Conservation (phyloP, 2,329 filamentous ascomycete genomes). For the Diaporthe citrichinensis region DNA sequence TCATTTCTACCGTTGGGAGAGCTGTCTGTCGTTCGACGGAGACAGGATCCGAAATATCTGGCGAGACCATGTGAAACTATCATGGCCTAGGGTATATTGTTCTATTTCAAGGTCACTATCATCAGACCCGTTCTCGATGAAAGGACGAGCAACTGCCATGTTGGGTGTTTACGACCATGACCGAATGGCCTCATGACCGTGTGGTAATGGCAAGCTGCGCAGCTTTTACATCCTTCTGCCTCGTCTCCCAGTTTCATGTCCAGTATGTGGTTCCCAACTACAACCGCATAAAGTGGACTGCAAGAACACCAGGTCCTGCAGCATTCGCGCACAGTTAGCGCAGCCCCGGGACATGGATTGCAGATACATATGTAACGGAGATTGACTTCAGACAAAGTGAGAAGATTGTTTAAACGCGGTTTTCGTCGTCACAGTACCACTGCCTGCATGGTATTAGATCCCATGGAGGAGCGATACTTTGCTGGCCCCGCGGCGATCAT, state of each 20-base stretch:
- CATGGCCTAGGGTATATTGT: not conserved
- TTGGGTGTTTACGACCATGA: not conserved
- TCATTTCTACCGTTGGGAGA: not conserved
- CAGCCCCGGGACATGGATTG: too few species aligned
- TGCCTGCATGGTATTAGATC: slow-evolving; percentile 47
- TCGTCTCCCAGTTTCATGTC: too few species aligned
- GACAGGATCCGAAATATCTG: not conserved
- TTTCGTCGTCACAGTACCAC: slow-evolving; percentile 62
- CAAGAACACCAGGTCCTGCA: not conserved
- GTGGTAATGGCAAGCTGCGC: too few species aligned
- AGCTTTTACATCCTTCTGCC: too few species aligned
- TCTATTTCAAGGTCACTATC: not conserved
- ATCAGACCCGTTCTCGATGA: too few species aligned
- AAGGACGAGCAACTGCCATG: too few species aligned
- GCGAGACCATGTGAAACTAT: not conserved
- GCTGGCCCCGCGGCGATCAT: slow-evolving; percentile 59
- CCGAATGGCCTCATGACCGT: not conserved
- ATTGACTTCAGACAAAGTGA: slow-evolving; percentile 48
- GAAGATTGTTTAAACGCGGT: slow-evolving; percentile 59
- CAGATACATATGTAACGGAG: too few species aligned
- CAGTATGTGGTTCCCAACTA: too few species aligned
- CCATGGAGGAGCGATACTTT: slow-evolving; percentile 47
- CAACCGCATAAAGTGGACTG: too few species aligned
- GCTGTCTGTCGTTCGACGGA: not conserved
- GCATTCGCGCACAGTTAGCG: not conserved